These are phyloP conservation scores for Leccinellum luteum DNA, from an alignment of 768 basidiomycete genomes.

Conservation along the genomic window DNA sequence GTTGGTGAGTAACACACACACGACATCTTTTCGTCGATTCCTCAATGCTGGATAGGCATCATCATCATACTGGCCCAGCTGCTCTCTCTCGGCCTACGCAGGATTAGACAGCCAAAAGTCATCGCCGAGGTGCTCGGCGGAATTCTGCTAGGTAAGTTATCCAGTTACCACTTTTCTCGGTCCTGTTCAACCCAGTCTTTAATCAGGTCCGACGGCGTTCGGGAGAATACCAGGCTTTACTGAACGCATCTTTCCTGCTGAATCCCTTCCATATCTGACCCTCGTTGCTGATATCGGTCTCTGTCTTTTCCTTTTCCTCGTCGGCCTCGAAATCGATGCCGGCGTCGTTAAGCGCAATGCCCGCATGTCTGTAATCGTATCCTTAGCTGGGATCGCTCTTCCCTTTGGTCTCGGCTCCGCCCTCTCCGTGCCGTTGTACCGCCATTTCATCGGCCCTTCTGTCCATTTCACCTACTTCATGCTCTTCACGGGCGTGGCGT, in stretches of 20 bases:
- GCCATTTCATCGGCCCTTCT: conserved; percentile 58
- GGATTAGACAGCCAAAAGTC: conserved; percentile 80
- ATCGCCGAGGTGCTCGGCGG: conserved; percentile 87
- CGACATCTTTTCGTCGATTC: not conserved
- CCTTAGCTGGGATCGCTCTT: conserved; percentile 78
- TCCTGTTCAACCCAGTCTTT: not conserved
- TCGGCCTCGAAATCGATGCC: conserved; percentile 89
- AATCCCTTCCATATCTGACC: conserved; percentile 72
- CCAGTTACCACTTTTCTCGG: conserved; percentile 35
- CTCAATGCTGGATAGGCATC: conserved; percentile 47
- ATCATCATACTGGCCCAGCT: conserved; percentile 80
- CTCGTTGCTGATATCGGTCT: conserved; percentile 89
- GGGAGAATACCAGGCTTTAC: conserved; percentile 91
- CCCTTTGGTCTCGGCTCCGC: conserved; percentile 87
- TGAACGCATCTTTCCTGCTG: conserved; percentile 73
- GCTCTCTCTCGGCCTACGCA: conserved; percentile 69
- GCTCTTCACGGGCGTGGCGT: conserved; percentile 92
- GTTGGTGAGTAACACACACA: conserved; percentile 47
- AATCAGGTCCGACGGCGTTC: conserved; percentile 48
- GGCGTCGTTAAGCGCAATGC: conserved; percentile 76
- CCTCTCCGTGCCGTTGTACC: conserved; percentile 53
- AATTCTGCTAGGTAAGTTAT: conserved; percentile 80
- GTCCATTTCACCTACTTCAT: conserved; percentile 86
- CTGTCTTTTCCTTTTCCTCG: conserved; percentile 86
- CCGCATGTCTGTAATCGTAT: conserved; percentile 63